A percentile compares a stretch with the other conserved stretches of the same genome.
Evolutionary conservation across 202 grass and related monocot genomes (phyloP).

Genomic region (Carex arenaria): DNA sequence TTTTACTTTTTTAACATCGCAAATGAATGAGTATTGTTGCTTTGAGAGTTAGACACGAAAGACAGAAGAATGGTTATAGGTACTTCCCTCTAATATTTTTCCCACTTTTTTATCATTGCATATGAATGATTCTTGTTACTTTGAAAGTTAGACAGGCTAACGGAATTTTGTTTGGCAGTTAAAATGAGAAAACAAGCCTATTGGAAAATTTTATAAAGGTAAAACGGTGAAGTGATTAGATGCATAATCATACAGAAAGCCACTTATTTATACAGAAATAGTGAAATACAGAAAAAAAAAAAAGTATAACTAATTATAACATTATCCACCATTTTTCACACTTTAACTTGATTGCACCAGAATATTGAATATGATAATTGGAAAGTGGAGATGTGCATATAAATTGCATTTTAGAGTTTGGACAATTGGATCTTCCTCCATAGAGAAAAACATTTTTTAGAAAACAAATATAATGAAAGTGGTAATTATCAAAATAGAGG

Average conservation of each 20-base stretch:
- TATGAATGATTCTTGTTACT: not conserved
- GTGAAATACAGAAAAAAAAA: not conserved
- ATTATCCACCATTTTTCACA: not conserved
- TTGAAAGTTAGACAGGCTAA: too few species aligned
- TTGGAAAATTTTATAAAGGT: not conserved
- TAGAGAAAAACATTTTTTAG: not conserved
- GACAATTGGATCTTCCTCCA: not conserved
- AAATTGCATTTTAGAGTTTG: not conserved
- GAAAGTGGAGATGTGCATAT: not conserved
- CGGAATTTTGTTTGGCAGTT: not conserved
- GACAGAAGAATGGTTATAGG: not conserved
- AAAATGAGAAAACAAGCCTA: not conserved
- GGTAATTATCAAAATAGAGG: slow-evolving; percentile 15
- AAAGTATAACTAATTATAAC: not conserved
- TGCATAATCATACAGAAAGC: not conserved
- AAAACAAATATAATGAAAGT: slow-evolving; percentile 6
- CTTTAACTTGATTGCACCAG: not conserved
- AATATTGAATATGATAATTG: not conserved
- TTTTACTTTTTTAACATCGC: not conserved
- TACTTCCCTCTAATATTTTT: not conserved
- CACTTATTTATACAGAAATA: not conserved
- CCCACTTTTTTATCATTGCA: not conserved
- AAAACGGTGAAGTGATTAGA: not conserved
- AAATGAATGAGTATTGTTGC: not conserved
- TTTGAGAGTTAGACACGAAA: too few species aligned